These are phyloP conservation scores for Penicillium sp. DNA, from an alignment of 2,329 filamentous ascomycete genomes.

Conservation along the genomic window DNA sequence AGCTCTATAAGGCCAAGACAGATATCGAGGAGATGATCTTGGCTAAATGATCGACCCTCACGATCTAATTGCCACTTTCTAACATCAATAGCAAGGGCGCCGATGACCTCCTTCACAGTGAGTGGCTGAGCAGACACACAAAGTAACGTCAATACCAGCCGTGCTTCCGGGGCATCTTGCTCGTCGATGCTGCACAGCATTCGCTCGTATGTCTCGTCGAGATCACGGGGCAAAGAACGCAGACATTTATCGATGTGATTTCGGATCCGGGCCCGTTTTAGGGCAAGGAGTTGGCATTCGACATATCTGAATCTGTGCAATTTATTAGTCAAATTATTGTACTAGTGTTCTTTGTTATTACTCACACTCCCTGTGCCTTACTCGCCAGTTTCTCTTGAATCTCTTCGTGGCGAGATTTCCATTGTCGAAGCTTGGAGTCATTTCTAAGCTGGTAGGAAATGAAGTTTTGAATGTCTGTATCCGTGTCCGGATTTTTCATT, in stretches of 20 bases:
- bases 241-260: slow-evolving; percentile 25
- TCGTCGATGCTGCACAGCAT: slow-evolving; percentile 25
- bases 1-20: slow-evolving; percentile 25
- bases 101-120: slow-evolving; percentile 22
- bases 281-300: slow-evolving; percentile 24
- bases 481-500: slow-evolving; percentile 10
- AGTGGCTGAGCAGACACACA: slow-evolving; percentile 23
- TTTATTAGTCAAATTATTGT: slow-evolving; percentile 3
- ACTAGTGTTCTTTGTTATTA: background rate
- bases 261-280: slow-evolving; percentile 13
- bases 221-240: slow-evolving; percentile 19
- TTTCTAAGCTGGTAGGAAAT: slow-evolving; percentile 15
- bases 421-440: slow-evolving; percentile 16
- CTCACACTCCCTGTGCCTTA: slow-evolving; percentile 12
- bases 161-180: slow-evolving; percentile 18
- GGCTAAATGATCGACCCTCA: slow-evolving; percentile 12
- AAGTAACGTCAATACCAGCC: slow-evolving; percentile 24
- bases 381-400: slow-evolving; percentile 1
- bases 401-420: slow-evolving; percentile 11
- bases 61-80: slow-evolving; percentile 5
- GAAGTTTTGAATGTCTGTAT: slow-evolving; percentile 23
- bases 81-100: slow-evolving; percentile 26
- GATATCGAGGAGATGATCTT: slow-evolving; percentile 20
- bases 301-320: slow-evolving; percentile 29
- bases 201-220: slow-evolving; percentile 33